Base-by-base conservation (phyloP, 805 yeast species). In the Saccharomycopsis schoenii region DNA sequence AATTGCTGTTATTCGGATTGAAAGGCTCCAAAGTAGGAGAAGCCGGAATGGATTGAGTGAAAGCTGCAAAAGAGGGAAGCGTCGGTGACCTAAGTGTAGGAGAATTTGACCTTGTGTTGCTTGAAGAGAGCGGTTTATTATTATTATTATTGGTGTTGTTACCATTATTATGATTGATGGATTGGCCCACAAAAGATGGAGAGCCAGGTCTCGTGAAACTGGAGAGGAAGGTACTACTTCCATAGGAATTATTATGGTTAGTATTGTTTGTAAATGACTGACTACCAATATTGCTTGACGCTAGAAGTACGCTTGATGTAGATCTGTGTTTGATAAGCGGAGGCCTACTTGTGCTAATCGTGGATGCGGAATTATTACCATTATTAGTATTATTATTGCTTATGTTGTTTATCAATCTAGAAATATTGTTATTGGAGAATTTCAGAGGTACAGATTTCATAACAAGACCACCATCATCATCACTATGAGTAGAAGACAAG, bases 11-110 rank as follows among this genome's bases (percentile, higher is more conserved):
- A 24, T 15, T 47, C 15, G 52, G 15, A 24, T 9, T 36, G 52
- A 50, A 24, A 11, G 62, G 58, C 19, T 56, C 65, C 10, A 62
- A 50, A 4, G 58, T 43, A 1, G 65, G 65, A 4, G 62, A 60
- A 36, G 65, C 55, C 9, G 65, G 65, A 11, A 62, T 62, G 5
- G 61, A 58, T 29, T 50, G 29, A 1, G 64, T 39, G 25, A 61
- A 61, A 14, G 52, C 47, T 17, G 61, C 57, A 29, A 61, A 61
- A 15, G 61, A 42, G 4, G 64, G 61, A n/a, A 61, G 56, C n/a
- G 52, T 59, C 2, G 64, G 64, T 12, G 61, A 59, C 24, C 55
- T 47, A 15, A 56, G 40, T 1, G 55, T 25, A 29, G 61, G 62
- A 15, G 60, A 56, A 29, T 47, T 61, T 50, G 58, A 51, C 21